Evolutionary conservation across 148 eudicot species (phyloP), one percentile per base, ranked within the genome.

Genomic region (Arbutus unedo): DNA sequence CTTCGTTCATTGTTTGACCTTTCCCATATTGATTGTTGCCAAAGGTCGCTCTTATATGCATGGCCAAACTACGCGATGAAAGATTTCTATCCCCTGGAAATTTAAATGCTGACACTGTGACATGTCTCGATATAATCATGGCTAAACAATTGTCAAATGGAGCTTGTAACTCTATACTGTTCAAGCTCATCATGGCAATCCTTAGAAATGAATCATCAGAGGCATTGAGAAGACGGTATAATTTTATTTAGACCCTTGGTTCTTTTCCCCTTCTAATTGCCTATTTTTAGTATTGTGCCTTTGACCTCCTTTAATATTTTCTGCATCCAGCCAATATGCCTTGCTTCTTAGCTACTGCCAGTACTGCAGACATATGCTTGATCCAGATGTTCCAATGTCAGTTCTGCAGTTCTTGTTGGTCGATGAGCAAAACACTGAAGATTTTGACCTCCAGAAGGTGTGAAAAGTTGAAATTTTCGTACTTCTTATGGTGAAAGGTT

Each of bases 51-150:
- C 89, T 94, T 76, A 94, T 97, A 59, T 93, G 96, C 90, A 94
- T 97, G 98, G 95, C 99, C 57, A 97, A 94, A 87, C 85, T 97
- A 66, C 98, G 96, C 16, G 99, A 94, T 79, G 97, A 93, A 88
- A 88, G 98, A 87, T 97, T 89, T 83, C 50, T 87, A 44, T 88
- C 86, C 82, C 91, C 97, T 79, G 90, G 95, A 60, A 90, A 91
- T 82, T 85, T 89, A 41, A 91, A 88, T 72, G 88, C 96, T 51
- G 97, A 93, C 84, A 84, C 91, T 9, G 91, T 97, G 41, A 90
- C 97, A 15, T 90, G 88, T 82, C 91, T 97, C 86, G 97, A 97
- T 86, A 89, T 90, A 57, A 86, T 97, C 81, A 90, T 90, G 95
- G 87, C 94, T 50, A 94, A 92, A 80, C 99, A 91, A 79, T 85